Evolutionary conservation across 2,329 filamentous ascomycete genomes (phyloP).

Genomic region (Neonectria faginata): DNA sequence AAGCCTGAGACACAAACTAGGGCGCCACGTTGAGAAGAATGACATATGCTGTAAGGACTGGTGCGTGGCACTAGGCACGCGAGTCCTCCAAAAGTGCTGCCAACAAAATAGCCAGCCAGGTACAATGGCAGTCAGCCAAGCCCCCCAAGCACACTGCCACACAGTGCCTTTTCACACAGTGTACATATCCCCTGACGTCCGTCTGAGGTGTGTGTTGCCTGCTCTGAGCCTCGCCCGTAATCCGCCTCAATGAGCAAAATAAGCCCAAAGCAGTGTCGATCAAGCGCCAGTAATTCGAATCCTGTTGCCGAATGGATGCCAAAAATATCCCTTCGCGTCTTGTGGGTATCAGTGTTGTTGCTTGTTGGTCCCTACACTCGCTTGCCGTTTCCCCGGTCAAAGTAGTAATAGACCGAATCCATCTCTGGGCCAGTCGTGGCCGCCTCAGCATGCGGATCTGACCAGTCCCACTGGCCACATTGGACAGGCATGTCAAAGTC

Average conservation of each 20-base stretch:
- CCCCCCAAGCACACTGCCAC: not conserved
- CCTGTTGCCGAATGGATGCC: not conserved
- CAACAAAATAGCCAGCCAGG: slow-evolving; percentile 5
- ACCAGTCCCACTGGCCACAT: slow-evolving; percentile 46
- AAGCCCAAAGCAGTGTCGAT: not conserved
- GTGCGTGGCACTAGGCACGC: not conserved
- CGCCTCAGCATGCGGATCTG: slow-evolving; percentile 37
- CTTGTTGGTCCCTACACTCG: slow-evolving; percentile 6
- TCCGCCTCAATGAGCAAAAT: not conserved
- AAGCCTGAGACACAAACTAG: slow-evolving; percentile 6
- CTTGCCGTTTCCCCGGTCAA: slow-evolving; percentile 26
- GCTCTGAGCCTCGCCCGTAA: slow-evolving; percentile 8
- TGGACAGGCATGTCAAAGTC: slow-evolving; percentile 47
- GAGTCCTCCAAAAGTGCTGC: slow-evolving; percentile 1
- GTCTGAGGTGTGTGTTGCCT: slow-evolving; percentile 21
- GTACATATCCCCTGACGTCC: slow-evolving; percentile 10
- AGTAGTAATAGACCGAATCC: slow-evolving; percentile 34
- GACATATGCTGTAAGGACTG: slow-evolving; percentile 12
- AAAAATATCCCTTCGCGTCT: not conserved
- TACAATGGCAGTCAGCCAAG: too few species aligned
- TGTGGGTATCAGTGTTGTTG: not conserved
- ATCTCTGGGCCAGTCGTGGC: slow-evolving; percentile 35
- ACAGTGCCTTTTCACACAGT: slow-evolving; percentile 27
- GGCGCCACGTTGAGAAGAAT: slow-evolving; percentile 13
- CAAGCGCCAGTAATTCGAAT: slow-evolving; percentile 14